Percentiles rank a stretch among this genome's conserved stretches.
Conservation (phyloP, 495 filamentous ascomycete genomes). For the Aspergillus steynii region DNA sequence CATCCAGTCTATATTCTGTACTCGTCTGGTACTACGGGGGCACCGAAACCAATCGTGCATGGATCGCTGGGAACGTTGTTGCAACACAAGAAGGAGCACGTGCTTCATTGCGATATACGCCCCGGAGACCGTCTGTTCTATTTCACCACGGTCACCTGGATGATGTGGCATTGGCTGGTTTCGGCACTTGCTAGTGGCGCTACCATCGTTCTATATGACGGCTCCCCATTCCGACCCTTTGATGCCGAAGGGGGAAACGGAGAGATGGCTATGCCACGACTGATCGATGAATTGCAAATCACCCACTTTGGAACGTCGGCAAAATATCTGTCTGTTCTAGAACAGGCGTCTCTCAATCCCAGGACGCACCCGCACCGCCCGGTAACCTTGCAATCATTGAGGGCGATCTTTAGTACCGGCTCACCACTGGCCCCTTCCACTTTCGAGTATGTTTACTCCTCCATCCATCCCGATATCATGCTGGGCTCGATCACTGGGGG, state of each 20-base stretch:
- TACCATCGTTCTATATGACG: conserved; percentile 84
- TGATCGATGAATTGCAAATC: conserved; percentile 70
- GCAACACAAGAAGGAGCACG: conserved; percentile 93
- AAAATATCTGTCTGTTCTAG: conserved; percentile 88
- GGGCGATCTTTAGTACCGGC: conserved; percentile 89
- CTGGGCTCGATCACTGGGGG: conserved; percentile 85
- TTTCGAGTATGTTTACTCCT: conserved; percentile 82
- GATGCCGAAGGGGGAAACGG: conserved; percentile 52
- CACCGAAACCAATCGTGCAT: conserved; percentile 91
- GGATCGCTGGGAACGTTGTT: conserved; percentile 83
- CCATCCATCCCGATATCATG: conserved; percentile 73
- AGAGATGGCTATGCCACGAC: conserved; percentile 67
- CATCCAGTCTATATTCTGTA: conserved; percentile 91
- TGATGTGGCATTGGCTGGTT: conserved; percentile 98
- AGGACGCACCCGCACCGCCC: conserved; percentile 46
- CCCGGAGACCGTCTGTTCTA: conserved; percentile 71
- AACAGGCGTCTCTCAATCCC: conserved; percentile 74
- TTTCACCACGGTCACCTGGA: conserved; percentile 90
- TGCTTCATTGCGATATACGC: conserved; percentile 75
- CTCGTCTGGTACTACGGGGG: conserved; percentile 83
- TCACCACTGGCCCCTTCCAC: conserved; percentile 90
- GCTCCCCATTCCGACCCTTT: conserved; percentile 76
- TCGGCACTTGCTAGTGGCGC: conserved; percentile 77
- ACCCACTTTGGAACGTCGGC: conserved; percentile 93
- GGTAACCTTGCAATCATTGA: conserved; percentile 56